Evolutionary conservation across 352 stramenopile species (phyloP).

Genomic region (Phytopythium oedochilum): DNA sequence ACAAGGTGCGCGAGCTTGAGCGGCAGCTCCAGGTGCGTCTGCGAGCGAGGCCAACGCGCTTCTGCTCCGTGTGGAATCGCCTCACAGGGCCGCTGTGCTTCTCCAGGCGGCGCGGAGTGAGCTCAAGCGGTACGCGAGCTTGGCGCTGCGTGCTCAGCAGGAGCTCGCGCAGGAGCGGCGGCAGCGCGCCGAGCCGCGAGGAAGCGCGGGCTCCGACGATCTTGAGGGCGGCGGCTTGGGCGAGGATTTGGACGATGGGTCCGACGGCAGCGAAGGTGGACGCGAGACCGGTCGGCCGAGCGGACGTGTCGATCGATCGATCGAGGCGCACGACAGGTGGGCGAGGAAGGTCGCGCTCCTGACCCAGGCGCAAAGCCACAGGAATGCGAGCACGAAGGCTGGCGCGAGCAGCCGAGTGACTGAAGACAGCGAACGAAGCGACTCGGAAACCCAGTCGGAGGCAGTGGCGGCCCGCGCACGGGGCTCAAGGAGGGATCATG

Average conservation of each 20-base stretch:
- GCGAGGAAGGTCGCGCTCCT: conserved; percentile 15
- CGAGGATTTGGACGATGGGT: not conserved
- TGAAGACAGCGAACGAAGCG: not conserved
- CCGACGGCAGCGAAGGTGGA: not conserved
- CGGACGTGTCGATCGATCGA: conserved; percentile 11
- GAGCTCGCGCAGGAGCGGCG: conserved; percentile 25
- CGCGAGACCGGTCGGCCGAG: conserved; percentile 2
- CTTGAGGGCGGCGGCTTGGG: not conserved
- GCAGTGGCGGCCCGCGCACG: not conserved
- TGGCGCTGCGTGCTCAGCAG: conserved; percentile 23
- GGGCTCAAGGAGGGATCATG: not conserved
- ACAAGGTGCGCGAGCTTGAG: conserved; percentile 16
- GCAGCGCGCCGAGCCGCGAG: conserved; percentile 7
- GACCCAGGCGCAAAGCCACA: not conserved
- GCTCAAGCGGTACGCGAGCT: conserved; percentile 28
- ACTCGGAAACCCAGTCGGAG: not conserved
- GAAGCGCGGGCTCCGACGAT: too few relatives aligned
- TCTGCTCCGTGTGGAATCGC: not conserved
- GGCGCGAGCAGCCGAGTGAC: not conserved
- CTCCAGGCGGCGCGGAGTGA: conserved; percentile 24
- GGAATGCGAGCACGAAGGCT: not conserved
- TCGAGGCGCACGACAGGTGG: conserved; percentile 9
- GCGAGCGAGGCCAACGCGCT: not conserved
- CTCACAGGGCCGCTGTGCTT: too few relatives aligned
- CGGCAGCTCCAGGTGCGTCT: conserved; percentile 21